Conservation (phyloP, 768 basidiomycete genomes). For the Amanita phalloides region DNA sequence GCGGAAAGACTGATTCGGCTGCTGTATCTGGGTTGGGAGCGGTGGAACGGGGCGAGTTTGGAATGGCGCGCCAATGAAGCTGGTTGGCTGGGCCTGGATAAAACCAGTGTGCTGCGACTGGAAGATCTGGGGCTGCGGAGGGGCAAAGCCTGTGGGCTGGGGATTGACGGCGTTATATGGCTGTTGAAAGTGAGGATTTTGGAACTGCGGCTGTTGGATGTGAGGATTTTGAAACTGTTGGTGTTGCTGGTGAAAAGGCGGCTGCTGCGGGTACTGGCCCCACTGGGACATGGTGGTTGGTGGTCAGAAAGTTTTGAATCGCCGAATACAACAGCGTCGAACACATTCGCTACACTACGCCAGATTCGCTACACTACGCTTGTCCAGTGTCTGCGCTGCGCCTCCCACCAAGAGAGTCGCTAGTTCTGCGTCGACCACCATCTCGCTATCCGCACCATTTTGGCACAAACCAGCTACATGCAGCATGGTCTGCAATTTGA, state of each 20-base stretch:
- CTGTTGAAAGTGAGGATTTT: constrained; percentile 24
- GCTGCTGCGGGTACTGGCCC: constrained; percentile 40
- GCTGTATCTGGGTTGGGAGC: constrained; percentile 52
- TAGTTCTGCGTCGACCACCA: constrained; percentile 10
- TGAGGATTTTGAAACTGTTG: constrained; percentile 24
- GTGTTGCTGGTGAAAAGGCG: constrained; percentile 37
- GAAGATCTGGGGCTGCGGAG: constrained; percentile 29
- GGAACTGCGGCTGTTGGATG: constrained; percentile 29
- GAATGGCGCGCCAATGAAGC: constrained; percentile 31
- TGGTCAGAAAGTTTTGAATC: constrained; percentile 14
- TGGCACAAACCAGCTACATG: constrained; percentile 6
- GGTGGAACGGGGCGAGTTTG: constrained; percentile 50
- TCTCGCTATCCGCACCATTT: constrained; percentile 11
- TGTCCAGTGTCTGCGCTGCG: constrained; percentile 12
- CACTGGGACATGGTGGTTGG: constrained; percentile 63
- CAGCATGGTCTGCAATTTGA: constrained; percentile 8
- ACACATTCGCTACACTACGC: not conserved
- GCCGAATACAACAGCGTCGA: constrained; percentile 8
- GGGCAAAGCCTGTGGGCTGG: constrained; percentile 53
- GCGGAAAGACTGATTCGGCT: constrained; percentile 27
- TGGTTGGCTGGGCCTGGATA: constrained; percentile 44
- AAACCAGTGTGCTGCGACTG: constrained; percentile 55
- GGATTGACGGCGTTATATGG: constrained; percentile 32
- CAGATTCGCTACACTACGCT: not conserved
- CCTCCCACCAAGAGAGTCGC: constrained; percentile 3